Evolutionary conservation across 305 asterid genomes (phyloP).

Genomic region (Stenogyne calaminthoides): DNA sequence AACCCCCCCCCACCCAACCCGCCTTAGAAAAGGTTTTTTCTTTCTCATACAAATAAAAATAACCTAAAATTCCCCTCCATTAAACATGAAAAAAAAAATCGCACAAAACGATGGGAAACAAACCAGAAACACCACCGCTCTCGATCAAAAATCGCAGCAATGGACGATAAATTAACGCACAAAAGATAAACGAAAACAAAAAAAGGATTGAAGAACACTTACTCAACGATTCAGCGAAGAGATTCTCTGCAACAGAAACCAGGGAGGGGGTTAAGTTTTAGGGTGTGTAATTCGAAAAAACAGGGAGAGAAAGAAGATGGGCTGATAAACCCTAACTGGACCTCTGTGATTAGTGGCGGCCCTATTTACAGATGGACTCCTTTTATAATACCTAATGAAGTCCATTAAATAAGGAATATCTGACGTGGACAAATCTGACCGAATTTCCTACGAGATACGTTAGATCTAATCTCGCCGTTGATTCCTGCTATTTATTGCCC

Average conservation of each 20-base stretch:
- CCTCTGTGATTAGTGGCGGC: slow-evolving; percentile 38
- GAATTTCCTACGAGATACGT: background rate
- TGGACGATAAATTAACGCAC: background rate
- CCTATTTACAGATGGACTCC: slow-evolving; percentile 31
- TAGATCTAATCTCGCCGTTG: background rate
- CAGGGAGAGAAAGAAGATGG: slow-evolving; percentile 31
- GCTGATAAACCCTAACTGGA: slow-evolving; percentile 50
- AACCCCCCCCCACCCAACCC: background rate
- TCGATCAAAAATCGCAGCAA: background rate
- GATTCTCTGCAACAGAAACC: slow-evolving; percentile 16
- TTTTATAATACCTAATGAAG: slow-evolving; percentile 18
- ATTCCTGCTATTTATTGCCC: no score
- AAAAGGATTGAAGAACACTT: slow-evolving; percentile 12
- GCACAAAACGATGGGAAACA: background rate
- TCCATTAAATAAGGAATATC: slow-evolving; percentile 32
- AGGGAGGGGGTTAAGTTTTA: slow-evolving; percentile 43
- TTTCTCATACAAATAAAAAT: background rate
- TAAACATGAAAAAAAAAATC: background rate
- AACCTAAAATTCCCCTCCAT: slow-evolving; percentile 4
- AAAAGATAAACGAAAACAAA: background rate
- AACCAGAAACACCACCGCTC: background rate
- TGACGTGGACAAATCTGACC: background rate
- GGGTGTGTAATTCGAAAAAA: slow-evolving; percentile 18
- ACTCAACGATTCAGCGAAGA: slow-evolving; percentile 30
- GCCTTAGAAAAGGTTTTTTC: background rate